Conservation (phyloP, 208 protist genomes). For the Trypanosoma scelopori region DNA sequence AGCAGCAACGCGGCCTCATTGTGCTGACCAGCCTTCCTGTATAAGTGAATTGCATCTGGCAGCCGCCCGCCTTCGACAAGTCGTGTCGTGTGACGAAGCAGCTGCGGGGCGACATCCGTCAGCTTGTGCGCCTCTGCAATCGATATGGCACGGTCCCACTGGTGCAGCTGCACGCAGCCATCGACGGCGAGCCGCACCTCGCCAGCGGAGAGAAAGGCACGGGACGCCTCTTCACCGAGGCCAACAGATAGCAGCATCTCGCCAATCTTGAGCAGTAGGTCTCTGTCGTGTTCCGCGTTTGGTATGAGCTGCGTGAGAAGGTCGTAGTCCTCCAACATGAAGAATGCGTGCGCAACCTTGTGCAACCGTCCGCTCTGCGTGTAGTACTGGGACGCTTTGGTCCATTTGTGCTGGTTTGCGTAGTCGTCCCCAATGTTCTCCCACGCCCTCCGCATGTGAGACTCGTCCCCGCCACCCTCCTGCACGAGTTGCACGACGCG, state of each 20-base stretch:
- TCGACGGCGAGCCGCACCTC: constrained; percentile 92
- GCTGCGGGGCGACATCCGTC: constrained; percentile 84
- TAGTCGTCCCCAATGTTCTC: constrained; percentile 96
- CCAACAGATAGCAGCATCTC: constrained; percentile 92
- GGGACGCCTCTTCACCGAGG: constrained; percentile 84
- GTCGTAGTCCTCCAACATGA: constrained; percentile 93
- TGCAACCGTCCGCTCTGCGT: constrained; percentile 89
- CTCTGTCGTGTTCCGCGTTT: constrained; percentile 87
- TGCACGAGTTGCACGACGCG: constrained; percentile 92
- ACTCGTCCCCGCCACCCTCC: constrained; percentile 92
- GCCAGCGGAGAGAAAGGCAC: constrained; percentile 88
- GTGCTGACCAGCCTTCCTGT: constrained; percentile 94
- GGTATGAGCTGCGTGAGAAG: constrained; percentile 87
- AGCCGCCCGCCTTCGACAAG: constrained; percentile 87
- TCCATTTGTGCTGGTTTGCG: constrained; percentile 93
- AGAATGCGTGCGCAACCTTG: constrained; percentile 90
- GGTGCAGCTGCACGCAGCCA: constrained; percentile 93
- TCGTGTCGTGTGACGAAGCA: constrained; percentile 89
- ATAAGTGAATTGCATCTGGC: constrained; percentile 96
- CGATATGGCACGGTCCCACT: constrained; percentile 89
- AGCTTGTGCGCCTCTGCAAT: constrained; percentile 93
- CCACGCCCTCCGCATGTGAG: constrained; percentile 83
- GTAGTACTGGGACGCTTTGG: constrained; percentile 95
- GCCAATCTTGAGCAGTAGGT: constrained; percentile 86
- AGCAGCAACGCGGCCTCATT: constrained; percentile 94